These are phyloP conservation scores for Eutrema salsugineum DNA, from an alignment of 441 rosid species.

Conservation along the genomic window DNA sequence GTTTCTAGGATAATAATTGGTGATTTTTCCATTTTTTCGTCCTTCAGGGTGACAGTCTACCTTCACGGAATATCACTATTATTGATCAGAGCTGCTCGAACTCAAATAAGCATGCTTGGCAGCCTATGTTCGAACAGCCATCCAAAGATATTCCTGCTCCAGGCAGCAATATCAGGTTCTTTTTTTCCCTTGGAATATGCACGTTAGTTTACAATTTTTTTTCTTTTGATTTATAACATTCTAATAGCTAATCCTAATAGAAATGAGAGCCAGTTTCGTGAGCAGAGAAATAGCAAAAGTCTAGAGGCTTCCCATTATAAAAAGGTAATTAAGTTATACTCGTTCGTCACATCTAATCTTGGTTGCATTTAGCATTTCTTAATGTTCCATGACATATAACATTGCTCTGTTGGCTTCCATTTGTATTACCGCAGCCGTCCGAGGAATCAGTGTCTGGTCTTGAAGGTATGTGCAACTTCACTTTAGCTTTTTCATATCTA, in stretches of 20 bases:
- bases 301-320: slow-evolving; percentile 6
- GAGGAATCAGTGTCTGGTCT: slow-evolving; percentile 27
- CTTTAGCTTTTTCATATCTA: neutral
- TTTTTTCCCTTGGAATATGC: neutral
- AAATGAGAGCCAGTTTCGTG: slow-evolving; percentile 17
- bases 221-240: neutral
- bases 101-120: slow-evolving; percentile 43
- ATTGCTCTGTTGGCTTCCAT: neutral
- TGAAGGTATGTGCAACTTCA: slow-evolving; percentile 16
- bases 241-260: neutral
- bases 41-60: slow-evolving; percentile 60
- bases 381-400: neutral
- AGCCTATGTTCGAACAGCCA: slow-evolving; percentile 41
- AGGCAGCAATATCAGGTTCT: slow-evolving; percentile 57
- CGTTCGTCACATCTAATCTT: neutral
- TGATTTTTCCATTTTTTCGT: slow-evolving; percentile 24
- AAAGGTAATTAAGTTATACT: slow-evolving; percentile 10
- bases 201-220: neutral
- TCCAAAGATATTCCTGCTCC: slow-evolving; percentile 35
- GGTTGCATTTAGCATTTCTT: slow-evolving; percentile 1
- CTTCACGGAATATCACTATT: slow-evolving; percentile 37
- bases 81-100: slow-evolving; percentile 36
- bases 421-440: slow-evolving; percentile 18
- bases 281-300: slow-evolving; percentile 14
- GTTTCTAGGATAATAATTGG: slow-evolving; percentile 13